These are phyloP conservation scores for Fusarium floridanum DNA, from an alignment of 2,329 filamentous ascomycete species.

Conservation along the genomic window DNA sequence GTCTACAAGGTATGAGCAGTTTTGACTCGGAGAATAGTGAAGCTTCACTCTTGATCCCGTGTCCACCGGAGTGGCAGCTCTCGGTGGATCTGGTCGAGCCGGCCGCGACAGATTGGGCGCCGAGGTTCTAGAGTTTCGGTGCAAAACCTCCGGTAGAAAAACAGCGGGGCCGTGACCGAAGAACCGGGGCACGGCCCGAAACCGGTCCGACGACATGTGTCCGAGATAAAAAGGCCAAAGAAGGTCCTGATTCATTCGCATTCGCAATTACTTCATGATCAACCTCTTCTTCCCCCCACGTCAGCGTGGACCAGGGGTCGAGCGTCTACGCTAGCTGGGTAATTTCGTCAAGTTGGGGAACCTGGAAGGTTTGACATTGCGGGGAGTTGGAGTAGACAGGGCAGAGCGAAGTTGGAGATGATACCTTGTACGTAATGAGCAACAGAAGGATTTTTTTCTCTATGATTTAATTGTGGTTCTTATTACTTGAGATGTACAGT, in stretches of 20 bases:
- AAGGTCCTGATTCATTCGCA: background rate
- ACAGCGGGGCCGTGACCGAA: slow-evolving; percentile 4
- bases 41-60: slow-evolving; percentile 18
- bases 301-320: background rate
- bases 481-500: background rate
- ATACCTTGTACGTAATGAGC: slow-evolving; percentile 5
- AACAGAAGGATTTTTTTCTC: background rate
- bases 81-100: slow-evolving; percentile 28
- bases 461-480: background rate
- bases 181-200: background rate
- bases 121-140: slow-evolving; percentile 10
- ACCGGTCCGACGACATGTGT: background rate
- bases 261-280: background rate
- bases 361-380: background rate
- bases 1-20: background rate
- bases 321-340: slow-evolving; percentile 1
- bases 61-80: slow-evolving; percentile 30
- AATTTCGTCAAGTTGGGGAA: background rate
- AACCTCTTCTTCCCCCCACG: background rate
- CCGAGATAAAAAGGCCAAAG: background rate
- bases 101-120: slow-evolving; percentile 25
- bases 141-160: background rate
- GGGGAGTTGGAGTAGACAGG: slow-evolving; percentile 6
- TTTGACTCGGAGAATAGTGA: slow-evolving; percentile 19
- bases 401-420: background rate